These are phyloP conservation scores for Erodium maritimum DNA, from an alignment of 345 rosid genomes.

Conservation along the genomic window DNA sequence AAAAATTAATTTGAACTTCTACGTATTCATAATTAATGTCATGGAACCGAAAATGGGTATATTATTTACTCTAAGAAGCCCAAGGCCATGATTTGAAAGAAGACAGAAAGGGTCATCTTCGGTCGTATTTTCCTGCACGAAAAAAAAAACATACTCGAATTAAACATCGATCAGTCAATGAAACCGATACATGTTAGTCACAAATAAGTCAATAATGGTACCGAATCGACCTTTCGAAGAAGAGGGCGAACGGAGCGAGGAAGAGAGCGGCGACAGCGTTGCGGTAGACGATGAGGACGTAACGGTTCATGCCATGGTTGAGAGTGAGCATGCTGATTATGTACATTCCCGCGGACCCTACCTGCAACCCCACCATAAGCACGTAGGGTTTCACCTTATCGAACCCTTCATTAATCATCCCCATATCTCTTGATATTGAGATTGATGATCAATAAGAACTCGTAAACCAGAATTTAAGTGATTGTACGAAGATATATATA, in stretches of 20 bases:
- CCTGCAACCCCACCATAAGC: slow-evolving; percentile 60
- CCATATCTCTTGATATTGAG: neutral
- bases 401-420: slow-evolving; percentile 6
- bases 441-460: too few species aligned
- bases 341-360: slow-evolving; percentile 59
- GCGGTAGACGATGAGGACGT: slow-evolving; percentile 60
- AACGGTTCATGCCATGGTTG: slow-evolving; percentile 67
- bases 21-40: neutral
- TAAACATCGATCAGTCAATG: neutral
- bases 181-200: neutral
- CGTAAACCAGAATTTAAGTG: too few species aligned
- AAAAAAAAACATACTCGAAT: neutral
- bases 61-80: slow-evolving; percentile 53
- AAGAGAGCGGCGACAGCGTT: slow-evolving; percentile 59
- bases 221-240: slow-evolving; percentile 47
- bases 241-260: slow-evolving; percentile 64
- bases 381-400: slow-evolving; percentile 39
- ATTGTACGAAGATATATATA: too few species aligned
- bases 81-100: slow-evolving; percentile 45
- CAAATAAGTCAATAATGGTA: neutral
- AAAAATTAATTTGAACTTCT: too few species aligned
- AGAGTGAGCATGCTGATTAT: slow-evolving; percentile 49
- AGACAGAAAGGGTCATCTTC: slow-evolving; percentile 52
- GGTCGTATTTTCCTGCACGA: slow-evolving; percentile 59
- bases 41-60: neutral